Percentiles rank a stretch among this genome's conserved stretches.
These are phyloP conservation scores for Tetrapisispora namnaoensis DNA, from an alignment of 805 yeast species.

Conservation along the genomic window DNA sequence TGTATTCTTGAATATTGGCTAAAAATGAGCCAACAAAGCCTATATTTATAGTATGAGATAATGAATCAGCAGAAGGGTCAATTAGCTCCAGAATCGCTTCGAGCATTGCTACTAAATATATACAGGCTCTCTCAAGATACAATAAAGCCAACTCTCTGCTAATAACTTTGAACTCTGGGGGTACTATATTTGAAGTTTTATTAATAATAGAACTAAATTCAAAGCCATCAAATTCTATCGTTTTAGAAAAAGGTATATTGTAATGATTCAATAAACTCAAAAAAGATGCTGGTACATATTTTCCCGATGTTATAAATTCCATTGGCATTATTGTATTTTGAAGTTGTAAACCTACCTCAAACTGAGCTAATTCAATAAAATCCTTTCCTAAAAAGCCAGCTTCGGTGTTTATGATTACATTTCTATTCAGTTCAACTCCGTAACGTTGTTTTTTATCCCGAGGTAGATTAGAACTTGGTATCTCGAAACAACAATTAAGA, in stretches of 20 bases:
- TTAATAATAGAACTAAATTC: slow-evolving; percentile 6
- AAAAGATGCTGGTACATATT: slow-evolving; percentile 19
- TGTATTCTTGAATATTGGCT: slow-evolving; percentile 13
- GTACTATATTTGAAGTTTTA: neutral
- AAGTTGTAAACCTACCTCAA: slow-evolving; percentile 9
- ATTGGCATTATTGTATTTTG: slow-evolving; percentile 18
- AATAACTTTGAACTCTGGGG: neutral
- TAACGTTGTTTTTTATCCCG: slow-evolving; percentile 2
- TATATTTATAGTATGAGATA: slow-evolving; percentile 5
- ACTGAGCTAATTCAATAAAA: slow-evolving; percentile 11
- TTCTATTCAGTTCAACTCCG: neutral
- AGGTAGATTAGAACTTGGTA: slow-evolving; percentile 14
- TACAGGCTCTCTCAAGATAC: slow-evolving; percentile 18
- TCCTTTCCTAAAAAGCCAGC: slow-evolving; percentile 22
- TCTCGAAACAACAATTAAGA: slow-evolving; percentile 39
- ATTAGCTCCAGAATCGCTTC: slow-evolving; percentile 8
- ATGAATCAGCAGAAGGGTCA: neutral
- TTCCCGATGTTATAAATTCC: slow-evolving; percentile 24
- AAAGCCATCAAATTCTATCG: slow-evolving; percentile 16
- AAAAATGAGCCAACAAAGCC: slow-evolving; percentile 25
- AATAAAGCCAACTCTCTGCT: slow-evolving; percentile 8
- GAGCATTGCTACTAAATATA: slow-evolving; percentile 16
- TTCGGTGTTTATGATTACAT: slow-evolving; percentile 19
- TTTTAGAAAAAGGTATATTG: slow-evolving; percentile 3
- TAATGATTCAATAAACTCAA: slow-evolving; percentile 11